phyloP scores from a whole-genome alignment of 305 asterid species.

The Rubia peregrina region DNA sequence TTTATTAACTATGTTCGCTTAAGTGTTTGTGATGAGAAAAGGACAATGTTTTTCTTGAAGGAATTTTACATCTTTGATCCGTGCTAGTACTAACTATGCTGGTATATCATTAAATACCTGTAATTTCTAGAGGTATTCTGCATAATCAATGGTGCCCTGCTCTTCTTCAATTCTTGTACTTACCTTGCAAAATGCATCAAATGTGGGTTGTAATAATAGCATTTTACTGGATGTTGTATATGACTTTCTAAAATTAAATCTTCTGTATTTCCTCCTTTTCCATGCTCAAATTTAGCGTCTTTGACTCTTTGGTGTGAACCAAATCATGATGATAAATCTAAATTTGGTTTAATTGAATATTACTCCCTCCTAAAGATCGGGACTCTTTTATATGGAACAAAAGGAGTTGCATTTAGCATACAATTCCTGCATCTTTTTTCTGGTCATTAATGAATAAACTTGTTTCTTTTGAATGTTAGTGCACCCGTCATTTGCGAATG shows the following conservation, averaged over 20 bases:
- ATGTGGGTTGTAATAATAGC: not conserved
- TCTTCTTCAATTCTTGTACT: not conserved
- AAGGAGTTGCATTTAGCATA: not conserved
- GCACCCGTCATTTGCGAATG: conserved; percentile 34
- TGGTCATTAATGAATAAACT: not conserved
- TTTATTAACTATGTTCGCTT: not conserved
- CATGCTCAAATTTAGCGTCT: not conserved
- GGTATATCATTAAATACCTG: not conserved
- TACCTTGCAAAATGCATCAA: not conserved
- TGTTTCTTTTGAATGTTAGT: conserved; percentile 34
- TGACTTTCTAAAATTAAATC: not conserved
- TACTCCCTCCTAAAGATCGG: not conserved
- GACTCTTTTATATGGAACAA: not conserved
- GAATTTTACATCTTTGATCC: not conserved
- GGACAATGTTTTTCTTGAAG: not conserved
- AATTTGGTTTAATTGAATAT: not conserved
- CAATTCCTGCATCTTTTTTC: not conserved
- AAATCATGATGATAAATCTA: not conserved
- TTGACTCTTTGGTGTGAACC: not conserved
- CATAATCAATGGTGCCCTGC: not conserved
- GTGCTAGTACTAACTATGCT: too few species aligned
- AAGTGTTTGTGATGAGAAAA: not conserved
- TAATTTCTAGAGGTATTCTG: not conserved
- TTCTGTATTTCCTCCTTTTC: not conserved
- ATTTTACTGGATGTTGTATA: conserved; percentile 6